phyloP scores from a whole-genome alignment of 768 basidiomycete genomes.

The Amanita pallidorosea region DNA sequence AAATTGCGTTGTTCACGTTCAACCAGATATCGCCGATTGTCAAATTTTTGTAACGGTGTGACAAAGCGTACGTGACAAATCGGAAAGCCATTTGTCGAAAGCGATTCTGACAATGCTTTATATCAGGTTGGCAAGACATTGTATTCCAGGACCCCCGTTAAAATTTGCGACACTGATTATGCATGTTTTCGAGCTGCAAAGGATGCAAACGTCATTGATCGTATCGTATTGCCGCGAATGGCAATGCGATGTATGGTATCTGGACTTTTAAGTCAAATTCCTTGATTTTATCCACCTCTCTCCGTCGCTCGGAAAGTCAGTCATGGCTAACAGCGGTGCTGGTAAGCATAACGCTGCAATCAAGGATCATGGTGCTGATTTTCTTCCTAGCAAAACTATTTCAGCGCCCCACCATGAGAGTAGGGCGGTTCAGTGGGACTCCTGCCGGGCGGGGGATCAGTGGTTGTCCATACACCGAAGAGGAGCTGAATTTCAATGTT shows the following conservation, averaged over 20 bases:
- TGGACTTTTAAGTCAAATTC: background rate
- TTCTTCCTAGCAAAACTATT: background rate
- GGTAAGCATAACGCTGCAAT: background rate
- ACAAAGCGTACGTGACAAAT: too few species aligned
- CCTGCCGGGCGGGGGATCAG: background rate
- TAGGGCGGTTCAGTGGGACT: background rate
- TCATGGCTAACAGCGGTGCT: background rate
- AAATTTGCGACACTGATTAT: background rate
- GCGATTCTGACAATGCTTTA: too few species aligned
- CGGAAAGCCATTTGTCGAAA: too few species aligned
- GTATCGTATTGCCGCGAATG: background rate
- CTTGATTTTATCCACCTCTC: background rate
- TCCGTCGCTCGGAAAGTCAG: background rate
- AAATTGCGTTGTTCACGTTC: too few species aligned
- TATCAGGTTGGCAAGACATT: too few species aligned
- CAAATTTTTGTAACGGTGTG: too few species aligned
- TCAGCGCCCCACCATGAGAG: background rate
- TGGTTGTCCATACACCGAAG: slow-evolving; percentile 1
- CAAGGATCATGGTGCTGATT: too few species aligned
- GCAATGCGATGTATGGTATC: background rate
- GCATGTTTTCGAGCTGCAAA: too few species aligned
- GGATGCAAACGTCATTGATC: background rate
- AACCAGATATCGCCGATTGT: too few species aligned
- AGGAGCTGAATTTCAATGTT: slow-evolving; percentile 3
- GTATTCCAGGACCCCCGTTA: background rate